A percentile compares a stretch with the other conserved stretches of the same genome.
Evolutionary conservation across 2,329 filamentous ascomycete genomes (phyloP).

Genomic region (Epichloe festucae): DNA sequence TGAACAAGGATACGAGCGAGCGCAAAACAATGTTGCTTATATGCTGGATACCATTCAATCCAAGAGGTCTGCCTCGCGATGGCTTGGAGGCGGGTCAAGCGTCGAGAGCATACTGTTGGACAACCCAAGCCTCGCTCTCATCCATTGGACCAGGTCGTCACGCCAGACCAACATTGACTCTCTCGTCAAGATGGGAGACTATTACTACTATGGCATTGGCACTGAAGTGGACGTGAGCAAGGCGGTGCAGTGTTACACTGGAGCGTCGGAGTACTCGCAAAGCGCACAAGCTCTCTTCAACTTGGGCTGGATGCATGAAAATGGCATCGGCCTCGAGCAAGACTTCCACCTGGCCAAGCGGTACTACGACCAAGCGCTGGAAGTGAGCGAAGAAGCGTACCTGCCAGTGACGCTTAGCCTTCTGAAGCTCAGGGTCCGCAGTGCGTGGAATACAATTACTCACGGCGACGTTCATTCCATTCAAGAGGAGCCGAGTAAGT

Average conservation of each 20-base stretch:
- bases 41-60: constrained; percentile 65
- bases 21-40: constrained; percentile 81
- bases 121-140: constrained; percentile 54
- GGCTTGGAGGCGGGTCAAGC: constrained; percentile 31
- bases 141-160: constrained; percentile 92
- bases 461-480: constrained; percentile 88
- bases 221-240: constrained; percentile 62
- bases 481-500: constrained; percentile 70
- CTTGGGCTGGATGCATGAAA: constrained; percentile 98
- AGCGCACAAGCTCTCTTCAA: constrained; percentile 96
- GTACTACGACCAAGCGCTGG: constrained; percentile 85
- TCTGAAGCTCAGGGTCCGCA: constrained; percentile 69
- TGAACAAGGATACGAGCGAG: constrained; percentile 82
- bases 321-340: constrained; percentile 81
- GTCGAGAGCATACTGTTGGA: constrained; percentile 27
- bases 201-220: constrained; percentile 78
- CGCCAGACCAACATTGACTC: constrained; percentile 89
- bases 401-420: constrained; percentile 82
- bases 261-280: constrained; percentile 79
- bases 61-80: constrained; percentile 20
- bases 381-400: constrained; percentile 87
- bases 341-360: constrained; percentile 96
- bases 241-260: constrained; percentile 83
- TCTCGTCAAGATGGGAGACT: constrained; percentile 96
- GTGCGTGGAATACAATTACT: constrained; percentile 89